Evolutionary conservation across 768 basidiomycete species (phyloP).

Genomic region (Boletus barrowsii): DNA sequence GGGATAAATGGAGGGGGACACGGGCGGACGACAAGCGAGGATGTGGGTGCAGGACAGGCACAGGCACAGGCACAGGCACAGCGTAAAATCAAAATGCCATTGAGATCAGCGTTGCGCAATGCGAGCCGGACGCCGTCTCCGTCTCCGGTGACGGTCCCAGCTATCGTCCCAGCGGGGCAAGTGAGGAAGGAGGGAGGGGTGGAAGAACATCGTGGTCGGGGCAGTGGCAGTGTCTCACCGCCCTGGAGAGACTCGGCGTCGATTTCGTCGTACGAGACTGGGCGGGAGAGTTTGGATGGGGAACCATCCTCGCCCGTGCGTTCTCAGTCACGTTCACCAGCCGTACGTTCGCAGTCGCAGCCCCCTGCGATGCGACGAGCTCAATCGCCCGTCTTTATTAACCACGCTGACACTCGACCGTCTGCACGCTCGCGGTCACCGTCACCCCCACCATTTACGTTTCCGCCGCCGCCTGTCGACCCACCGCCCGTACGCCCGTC

Average conservation of each 20-base stretch:
- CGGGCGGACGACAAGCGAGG: background rate
- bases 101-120: constrained; percentile 63
- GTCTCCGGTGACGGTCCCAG: background rate
- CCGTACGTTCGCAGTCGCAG: background rate
- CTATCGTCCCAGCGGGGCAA: background rate
- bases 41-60: background rate
- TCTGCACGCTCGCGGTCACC: background rate
- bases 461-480: constrained; percentile 14
- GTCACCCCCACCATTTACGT: constrained; percentile 3
- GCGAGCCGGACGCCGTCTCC: constrained; percentile 52
- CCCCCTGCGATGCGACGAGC: background rate
- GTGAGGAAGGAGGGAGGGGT: background rate
- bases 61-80: background rate
- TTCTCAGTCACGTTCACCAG: background rate
- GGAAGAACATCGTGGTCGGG: background rate
- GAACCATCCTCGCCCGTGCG: background rate
- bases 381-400: background rate
- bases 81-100: constrained; percentile 44
- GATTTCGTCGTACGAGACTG: constrained; percentile 66
- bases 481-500: constrained; percentile 4
- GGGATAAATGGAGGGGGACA: background rate
- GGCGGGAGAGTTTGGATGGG: constrained; percentile 47
- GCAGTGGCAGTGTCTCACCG: background rate
- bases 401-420: too few relatives aligned
- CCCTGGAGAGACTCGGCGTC: constrained; percentile 23